Percentiles rank a stretch among this genome's conserved stretches.
Conservation (phyloP, 768 basidiomycete genomes). For the Crucibulum laeve region DNA sequence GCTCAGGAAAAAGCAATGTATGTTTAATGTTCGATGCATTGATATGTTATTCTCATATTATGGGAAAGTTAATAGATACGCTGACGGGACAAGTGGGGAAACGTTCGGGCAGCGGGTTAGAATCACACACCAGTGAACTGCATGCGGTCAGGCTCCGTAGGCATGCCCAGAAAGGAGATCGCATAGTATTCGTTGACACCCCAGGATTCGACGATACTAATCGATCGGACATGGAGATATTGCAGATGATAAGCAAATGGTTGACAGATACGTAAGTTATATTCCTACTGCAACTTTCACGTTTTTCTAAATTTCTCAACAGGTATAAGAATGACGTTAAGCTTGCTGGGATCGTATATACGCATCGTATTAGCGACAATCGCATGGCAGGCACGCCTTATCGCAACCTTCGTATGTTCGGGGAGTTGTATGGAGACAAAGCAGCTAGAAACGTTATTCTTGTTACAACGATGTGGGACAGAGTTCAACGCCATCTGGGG, state of each 20-base stretch:
- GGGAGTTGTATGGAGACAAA: slow-evolving; percentile 16
- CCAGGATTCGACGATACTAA: slow-evolving; percentile 31
- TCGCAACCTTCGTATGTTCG: slow-evolving; percentile 29
- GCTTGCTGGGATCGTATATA: slow-evolving; percentile 31
- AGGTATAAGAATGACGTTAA: slow-evolving; percentile 19
- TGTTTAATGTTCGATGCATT: no score
- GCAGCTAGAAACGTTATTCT: slow-evolving; percentile 26
- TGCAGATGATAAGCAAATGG: slow-evolving; percentile 32
- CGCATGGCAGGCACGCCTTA: slow-evolving; percentile 27
- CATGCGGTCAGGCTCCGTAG: slow-evolving; percentile 20
- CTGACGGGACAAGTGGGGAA: slow-evolving; percentile 8
- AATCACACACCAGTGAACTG: slow-evolving; percentile 35
- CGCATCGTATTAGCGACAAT: slow-evolving; percentile 35
- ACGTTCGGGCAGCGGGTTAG: slow-evolving; percentile 14
- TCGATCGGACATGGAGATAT: slow-evolving; percentile 26
- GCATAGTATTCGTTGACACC: slow-evolving; percentile 34
- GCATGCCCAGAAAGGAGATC: slow-evolving; percentile 15
- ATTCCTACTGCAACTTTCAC: background rate
- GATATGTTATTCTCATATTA: no score
- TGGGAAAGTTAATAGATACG: slow-evolving; percentile 18
- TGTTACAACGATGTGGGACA: slow-evolving; percentile 36
- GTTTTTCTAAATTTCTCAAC: background rate
- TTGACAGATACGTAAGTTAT: slow-evolving; percentile 14
- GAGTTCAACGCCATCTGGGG: slow-evolving; percentile 15
- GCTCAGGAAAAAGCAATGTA: no score